These are phyloP conservation scores for Lolium rigidum DNA, from an alignment of 176 grass and related monocot genomes.

Conservation along the genomic window DNA sequence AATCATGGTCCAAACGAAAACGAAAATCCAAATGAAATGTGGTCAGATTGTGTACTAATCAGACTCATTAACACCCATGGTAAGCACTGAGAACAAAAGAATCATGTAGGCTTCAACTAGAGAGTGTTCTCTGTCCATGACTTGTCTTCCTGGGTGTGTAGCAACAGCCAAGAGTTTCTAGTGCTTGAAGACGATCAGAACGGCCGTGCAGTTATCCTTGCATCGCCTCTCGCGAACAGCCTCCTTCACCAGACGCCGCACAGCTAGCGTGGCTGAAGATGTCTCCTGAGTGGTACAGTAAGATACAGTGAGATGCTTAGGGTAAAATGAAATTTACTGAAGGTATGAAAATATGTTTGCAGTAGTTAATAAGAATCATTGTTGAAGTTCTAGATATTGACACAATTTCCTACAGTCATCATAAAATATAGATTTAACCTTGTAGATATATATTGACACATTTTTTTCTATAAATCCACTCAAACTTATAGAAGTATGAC, in stretches of 20 bases:
- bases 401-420: too few species aligned
- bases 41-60: not conserved
- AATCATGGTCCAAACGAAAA: not conserved
- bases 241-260: slow-evolving; percentile 81
- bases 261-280: slow-evolving; percentile 62
- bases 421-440: too few species aligned
- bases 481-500: too few species aligned
- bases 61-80: not conserved
- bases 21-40: not conserved
- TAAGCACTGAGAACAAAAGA: not conserved
- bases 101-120: slow-evolving; percentile 16
- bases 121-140: not conserved
- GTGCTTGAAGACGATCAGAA: slow-evolving; percentile 78
- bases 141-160: not conserved
- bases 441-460: too few species aligned
- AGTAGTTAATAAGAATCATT: too few species aligned
- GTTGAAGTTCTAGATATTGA: too few species aligned
- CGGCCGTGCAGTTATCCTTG: slow-evolving; percentile 94
- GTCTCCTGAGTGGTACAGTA: slow-evolving; percentile 57
- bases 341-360: not conserved
- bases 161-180: not conserved
- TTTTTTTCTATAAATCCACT: too few species aligned
- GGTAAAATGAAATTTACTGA: not conserved
- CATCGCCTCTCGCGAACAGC: slow-evolving; percentile 86
- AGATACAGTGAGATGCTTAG: not conserved